phyloP scores from a whole-genome alignment of 2,329 filamentous ascomycete species.

The Aspergillus glaucus region DNA sequence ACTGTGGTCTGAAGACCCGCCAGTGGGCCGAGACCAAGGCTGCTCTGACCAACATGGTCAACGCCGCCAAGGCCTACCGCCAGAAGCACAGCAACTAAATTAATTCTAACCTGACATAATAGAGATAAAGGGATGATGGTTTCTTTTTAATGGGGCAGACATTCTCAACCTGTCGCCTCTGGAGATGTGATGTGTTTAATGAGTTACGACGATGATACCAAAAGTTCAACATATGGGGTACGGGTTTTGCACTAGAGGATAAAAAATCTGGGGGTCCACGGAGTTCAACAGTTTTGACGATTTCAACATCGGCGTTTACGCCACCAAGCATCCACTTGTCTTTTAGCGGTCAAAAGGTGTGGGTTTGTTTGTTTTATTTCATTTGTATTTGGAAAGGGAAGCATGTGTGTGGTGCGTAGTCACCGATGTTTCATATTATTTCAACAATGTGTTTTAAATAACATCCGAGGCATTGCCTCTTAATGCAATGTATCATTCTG shows the following conservation, averaged over 20 bases:
- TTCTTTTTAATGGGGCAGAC: slow-evolving; percentile 20
- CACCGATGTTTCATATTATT: slow-evolving; percentile 22
- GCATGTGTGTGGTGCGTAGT: slow-evolving; percentile 12
- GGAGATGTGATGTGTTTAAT: slow-evolving; percentile 23
- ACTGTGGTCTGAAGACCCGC: slow-evolving; percentile 98
- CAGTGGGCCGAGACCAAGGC: slow-evolving; percentile 99
- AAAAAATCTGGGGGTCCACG: slow-evolving; percentile 29
- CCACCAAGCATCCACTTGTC: slow-evolving; percentile 11
- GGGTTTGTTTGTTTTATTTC: slow-evolving; percentile 6
- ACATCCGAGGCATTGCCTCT: slow-evolving; percentile 9
- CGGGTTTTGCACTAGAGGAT: slow-evolving; percentile 31
- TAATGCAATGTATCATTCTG: not conserved
- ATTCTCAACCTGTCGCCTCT: slow-evolving; percentile 34
- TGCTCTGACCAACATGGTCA: slow-evolving; percentile 92
- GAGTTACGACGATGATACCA: slow-evolving; percentile 39
- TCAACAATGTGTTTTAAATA: slow-evolving; percentile 30
- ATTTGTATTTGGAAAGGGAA: slow-evolving; percentile 9
- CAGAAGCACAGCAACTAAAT: slow-evolving; percentile 58
- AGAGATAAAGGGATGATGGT: not conserved
- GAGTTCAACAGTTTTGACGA: slow-evolving; percentile 40
- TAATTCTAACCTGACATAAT: slow-evolving; percentile 12
- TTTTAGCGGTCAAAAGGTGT: slow-evolving; percentile 7
- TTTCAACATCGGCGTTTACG: slow-evolving; percentile 44
- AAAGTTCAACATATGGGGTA: slow-evolving; percentile 39
- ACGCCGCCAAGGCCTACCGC: slow-evolving; percentile 95